Evolutionary conservation across 305 asterid genomes (phyloP).

Genomic region (Plantago lanceolata): DNA sequence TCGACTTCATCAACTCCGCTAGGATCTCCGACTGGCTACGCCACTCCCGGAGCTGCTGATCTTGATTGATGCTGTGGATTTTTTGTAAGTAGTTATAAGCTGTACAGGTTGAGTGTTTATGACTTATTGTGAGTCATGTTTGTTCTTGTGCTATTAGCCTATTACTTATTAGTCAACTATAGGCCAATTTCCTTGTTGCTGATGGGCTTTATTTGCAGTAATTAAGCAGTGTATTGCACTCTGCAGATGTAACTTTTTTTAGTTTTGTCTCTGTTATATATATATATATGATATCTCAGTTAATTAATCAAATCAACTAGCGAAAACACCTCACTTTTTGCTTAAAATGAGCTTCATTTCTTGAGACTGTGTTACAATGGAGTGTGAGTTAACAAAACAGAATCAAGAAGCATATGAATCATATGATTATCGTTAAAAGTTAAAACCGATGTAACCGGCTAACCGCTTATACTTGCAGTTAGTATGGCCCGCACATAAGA

Average conservation of each 20-base stretch:
- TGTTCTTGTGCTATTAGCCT: not conserved
- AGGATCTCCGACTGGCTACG: not conserved
- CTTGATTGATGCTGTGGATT: not conserved
- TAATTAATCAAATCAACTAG: no score
- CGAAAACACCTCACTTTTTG: no score
- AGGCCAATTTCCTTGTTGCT: not conserved
- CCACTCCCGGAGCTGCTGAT: not conserved
- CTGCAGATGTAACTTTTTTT: not conserved
- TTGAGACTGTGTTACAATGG: no score
- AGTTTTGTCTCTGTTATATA: not conserved
- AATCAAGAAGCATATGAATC: no score
- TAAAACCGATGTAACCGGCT: no score
- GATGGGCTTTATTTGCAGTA: not conserved
- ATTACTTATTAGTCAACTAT: not conserved
- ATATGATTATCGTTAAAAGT: no score
- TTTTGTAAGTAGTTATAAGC: conserved; percentile 4
- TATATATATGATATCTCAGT: no score
- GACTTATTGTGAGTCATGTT: not conserved
- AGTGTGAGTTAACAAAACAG: no score
- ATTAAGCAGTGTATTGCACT: not conserved
- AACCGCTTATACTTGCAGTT: no score
- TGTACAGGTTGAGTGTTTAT: conserved; percentile 10
- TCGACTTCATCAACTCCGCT: not conserved
- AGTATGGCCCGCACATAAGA: no score
- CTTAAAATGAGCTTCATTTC: no score